These are phyloP conservation scores for Cordyceps militaris DNA, from an alignment of 2,329 filamentous ascomycete genomes.

Conservation along the genomic window DNA sequence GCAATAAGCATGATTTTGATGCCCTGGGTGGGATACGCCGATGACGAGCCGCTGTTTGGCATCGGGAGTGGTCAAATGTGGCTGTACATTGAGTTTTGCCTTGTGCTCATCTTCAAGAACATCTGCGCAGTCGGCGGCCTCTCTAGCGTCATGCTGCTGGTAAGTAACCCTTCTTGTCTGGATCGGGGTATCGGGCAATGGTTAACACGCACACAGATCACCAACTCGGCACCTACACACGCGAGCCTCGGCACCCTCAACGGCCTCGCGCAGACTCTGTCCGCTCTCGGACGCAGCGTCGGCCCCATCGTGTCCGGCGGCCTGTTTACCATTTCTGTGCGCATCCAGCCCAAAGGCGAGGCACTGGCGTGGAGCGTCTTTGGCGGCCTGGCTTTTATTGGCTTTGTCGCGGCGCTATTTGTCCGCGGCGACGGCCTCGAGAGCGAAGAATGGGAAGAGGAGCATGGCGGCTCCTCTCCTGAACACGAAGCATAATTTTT, in stretches of 20 bases:
- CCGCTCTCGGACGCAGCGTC: conserved; percentile 78
- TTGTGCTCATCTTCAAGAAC: conserved; percentile 79
- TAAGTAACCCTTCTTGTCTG: conserved; percentile 35
- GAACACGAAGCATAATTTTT: conserved; percentile 1
- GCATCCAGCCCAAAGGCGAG: conserved; percentile 73
- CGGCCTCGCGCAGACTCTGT: conserved; percentile 87
- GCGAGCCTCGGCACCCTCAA: conserved; percentile 84
- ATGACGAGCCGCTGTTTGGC: conserved; percentile 48
- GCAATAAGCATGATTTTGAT: conserved; percentile 77
- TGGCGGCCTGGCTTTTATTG: conserved; percentile 71
- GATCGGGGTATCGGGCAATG: not conserved
- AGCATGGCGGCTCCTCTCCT: not conserved
- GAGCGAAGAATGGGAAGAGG: conserved; percentile 45
- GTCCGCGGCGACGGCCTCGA: conserved; percentile 60
- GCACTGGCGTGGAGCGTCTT: conserved; percentile 82
- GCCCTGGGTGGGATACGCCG: conserved; percentile 79
- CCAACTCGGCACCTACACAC: conserved; percentile 83
- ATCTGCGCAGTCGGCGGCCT: conserved; percentile 83
- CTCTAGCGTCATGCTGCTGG: conserved; percentile 80
- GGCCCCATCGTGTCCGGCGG: conserved; percentile 85
- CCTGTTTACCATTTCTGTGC: conserved; percentile 72
- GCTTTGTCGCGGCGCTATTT: conserved; percentile 72
- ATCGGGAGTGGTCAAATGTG: conserved; percentile 57
- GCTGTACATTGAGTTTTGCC: conserved; percentile 74
- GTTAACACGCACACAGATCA: conserved; percentile 53